phyloP scores from a whole-genome alignment of 768 basidiomycete species.

The Trametes cingulata region DNA sequence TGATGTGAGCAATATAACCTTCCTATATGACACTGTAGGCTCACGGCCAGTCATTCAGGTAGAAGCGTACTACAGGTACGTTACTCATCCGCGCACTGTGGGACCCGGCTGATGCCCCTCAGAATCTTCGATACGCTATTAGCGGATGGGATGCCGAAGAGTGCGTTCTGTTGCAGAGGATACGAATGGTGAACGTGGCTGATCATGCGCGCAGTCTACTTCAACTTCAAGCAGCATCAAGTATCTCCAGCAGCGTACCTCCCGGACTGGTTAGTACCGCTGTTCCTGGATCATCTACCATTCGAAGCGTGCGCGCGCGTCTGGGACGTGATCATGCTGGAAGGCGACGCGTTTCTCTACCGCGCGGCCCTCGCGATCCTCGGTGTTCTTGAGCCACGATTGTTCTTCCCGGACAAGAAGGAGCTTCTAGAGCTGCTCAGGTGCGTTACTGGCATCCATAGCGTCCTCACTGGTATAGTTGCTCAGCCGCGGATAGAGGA shows the following conservation, averaged over 20 bases:
- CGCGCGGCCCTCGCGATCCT: slow-evolving; percentile 82
- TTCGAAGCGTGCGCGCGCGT: slow-evolving; percentile 88
- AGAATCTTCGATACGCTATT: slow-evolving; percentile 92
- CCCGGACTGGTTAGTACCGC: slow-evolving; percentile 75
- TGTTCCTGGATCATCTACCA: slow-evolving; percentile 85
- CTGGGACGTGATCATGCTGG: slow-evolving; percentile 86
- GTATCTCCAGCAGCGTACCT: slow-evolving; percentile 86
- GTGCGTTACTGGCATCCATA: slow-evolving; percentile 40
- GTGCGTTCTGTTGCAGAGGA: slow-evolving; percentile 42
- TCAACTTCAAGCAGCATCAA: slow-evolving; percentile 93
- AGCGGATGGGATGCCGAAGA: slow-evolving; percentile 92
- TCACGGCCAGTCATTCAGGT: slow-evolving; percentile 50
- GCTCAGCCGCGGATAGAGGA: slow-evolving; percentile 49
- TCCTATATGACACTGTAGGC: slow-evolving; percentile 14
- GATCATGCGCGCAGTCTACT: slow-evolving; percentile 62
- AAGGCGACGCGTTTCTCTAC: slow-evolving; percentile 89
- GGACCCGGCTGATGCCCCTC: slow-evolving; percentile 19
- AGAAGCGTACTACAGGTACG: slow-evolving; percentile 87
- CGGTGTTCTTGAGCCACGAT: slow-evolving; percentile 77
- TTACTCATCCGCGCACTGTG: not conserved
- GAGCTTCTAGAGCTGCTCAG: slow-evolving; percentile 79
- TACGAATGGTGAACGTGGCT: not conserved
- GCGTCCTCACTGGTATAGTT: not conserved
- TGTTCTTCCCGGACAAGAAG: slow-evolving; percentile 84
- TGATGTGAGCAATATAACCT: slow-evolving; percentile 58